Conservation (phyloP, 2,329 filamentous ascomycete genomes). For the Alternaria sp. region DNA sequence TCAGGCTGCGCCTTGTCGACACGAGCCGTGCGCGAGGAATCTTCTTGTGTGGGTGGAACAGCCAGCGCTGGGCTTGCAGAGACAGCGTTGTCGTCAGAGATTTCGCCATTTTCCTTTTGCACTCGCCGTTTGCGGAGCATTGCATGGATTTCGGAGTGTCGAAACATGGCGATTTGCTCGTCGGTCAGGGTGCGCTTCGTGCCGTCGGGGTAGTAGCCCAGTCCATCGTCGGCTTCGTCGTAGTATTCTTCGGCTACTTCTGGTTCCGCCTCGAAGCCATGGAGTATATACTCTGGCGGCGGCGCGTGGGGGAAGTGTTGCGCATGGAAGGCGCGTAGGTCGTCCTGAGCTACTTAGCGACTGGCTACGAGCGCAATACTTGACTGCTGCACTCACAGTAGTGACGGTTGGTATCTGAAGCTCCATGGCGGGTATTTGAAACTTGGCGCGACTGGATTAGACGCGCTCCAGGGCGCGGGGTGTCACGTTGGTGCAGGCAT, state of each 20-base stretch:
- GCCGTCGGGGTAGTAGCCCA: constrained; percentile 88
- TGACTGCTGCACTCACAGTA: constrained; percentile 26
- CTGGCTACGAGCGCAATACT: neutral
- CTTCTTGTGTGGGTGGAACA: neutral
- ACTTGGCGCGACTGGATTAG: neutral
- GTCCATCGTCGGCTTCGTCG: constrained; percentile 64
- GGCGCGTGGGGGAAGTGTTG: constrained; percentile 52
- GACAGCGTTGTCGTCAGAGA: constrained; percentile 12
- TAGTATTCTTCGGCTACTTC: constrained; percentile 26
- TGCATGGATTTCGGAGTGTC: constrained; percentile 82
- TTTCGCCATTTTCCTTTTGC: constrained; percentile 28
- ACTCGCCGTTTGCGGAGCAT: constrained; percentile 57
- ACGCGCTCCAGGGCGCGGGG: constrained; percentile 24
- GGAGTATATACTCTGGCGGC: constrained; percentile 42
- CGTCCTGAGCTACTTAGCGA: constrained; percentile 44
- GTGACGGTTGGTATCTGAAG: constrained; percentile 41
- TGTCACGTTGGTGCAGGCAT: constrained; percentile 23
- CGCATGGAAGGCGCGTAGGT: constrained; percentile 52
- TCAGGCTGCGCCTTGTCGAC: constrained; percentile 19
- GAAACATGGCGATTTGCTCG: constrained; percentile 87
- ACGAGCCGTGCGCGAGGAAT: neutral
- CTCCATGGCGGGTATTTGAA: constrained; percentile 11
- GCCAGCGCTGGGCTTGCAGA: neutral
- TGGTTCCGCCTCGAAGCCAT: constrained; percentile 35
- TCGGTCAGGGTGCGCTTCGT: constrained; percentile 89